Base-by-base conservation (phyloP, 2,329 filamentous ascomycete genomes). In the Proliferodiscus dingleyae region DNA sequence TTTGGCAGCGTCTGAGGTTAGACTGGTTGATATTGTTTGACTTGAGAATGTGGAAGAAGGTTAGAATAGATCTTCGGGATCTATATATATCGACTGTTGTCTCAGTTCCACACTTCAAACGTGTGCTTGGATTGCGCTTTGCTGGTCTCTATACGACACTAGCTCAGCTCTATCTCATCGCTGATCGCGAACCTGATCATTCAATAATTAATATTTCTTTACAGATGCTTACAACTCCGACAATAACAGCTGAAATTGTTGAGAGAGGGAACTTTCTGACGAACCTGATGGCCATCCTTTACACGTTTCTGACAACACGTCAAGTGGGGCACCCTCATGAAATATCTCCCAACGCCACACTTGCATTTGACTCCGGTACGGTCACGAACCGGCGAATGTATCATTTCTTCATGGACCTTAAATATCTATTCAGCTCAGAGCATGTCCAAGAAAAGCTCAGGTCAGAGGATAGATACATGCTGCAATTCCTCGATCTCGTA, bases 191-290 rank as follows among this genome's bases (percentile, higher is more conserved):
- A 64, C 93, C 93, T 2, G 93, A 98, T 61, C 91, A 97, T 66
- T 97, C 91, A 9, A 97, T 98, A 62, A 95, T 98, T 72, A 96
- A 96, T 62, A 79, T 98, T 29, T 97, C 91, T 4, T 72, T 97
- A 23, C 93, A 98, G 63, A 94, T 98, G 80, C 73, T 98, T 51
- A 98, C 93, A 0, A 96, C 93, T 0, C 90, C 93, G 2, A 95
- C 91, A 0, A 97, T 98, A 55, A 97, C 91, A 0, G 87, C 89
- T 36, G 94, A 98, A 67, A 87, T 97, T 40, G 89, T 98, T 7
- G 87, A 95, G 60, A 80, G 89, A 37, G 91, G 90, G 22, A 98
- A 98, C 65, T 98, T 98, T 62, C 73, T 98, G 54, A 96, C 89
- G 7, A 95, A 89, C 56, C 75, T 98, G 30, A 86, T 97, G 77